A percentile compares a stretch with the other conserved stretches of the same genome.
Conservation (phyloP, 495 filamentous ascomycete species). For the Aspergillus sclerotiicarbonarius region DNA sequence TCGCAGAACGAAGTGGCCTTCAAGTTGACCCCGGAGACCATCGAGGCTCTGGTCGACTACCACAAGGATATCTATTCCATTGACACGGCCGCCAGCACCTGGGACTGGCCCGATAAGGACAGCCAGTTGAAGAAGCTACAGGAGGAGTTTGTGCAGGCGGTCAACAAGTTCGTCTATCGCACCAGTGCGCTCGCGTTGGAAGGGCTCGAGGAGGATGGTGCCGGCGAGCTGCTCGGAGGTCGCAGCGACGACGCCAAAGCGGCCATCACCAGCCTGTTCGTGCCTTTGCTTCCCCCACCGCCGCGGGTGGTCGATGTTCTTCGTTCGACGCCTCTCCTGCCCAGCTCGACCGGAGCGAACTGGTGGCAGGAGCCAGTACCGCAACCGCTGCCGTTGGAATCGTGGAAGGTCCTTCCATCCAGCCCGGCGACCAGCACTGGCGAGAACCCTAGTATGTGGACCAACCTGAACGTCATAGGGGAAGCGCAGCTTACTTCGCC, state of each 20-base stretch:
- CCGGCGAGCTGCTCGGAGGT: slow-evolving; percentile 87
- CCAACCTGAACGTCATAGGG: slow-evolving; percentile 64
- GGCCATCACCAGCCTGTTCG: slow-evolving; percentile 79
- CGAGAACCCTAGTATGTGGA: slow-evolving; percentile 77
- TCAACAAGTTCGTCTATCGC: slow-evolving; percentile 96
- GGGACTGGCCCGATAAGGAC: slow-evolving; percentile 97
- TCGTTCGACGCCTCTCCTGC: slow-evolving; percentile 78
- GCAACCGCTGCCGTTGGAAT: slow-evolving; percentile 71
- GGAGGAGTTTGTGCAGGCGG: slow-evolving; percentile 94
- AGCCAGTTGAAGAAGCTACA: slow-evolving; percentile 94
- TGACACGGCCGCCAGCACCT: slow-evolving; percentile 83
- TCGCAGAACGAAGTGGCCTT: slow-evolving; percentile 96
- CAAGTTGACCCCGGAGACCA: slow-evolving; percentile 97
- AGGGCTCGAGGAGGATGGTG: slow-evolving; percentile 95
- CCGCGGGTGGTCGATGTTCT: slow-evolving; percentile 90
- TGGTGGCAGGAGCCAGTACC: slow-evolving; percentile 71
- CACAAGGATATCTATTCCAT: slow-evolving; percentile 96
- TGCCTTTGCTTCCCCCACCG: slow-evolving; percentile 87
- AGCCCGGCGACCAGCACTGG: slow-evolving; percentile 70
- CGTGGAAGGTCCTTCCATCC: slow-evolving; percentile 92
- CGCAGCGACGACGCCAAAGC: slow-evolving; percentile 92
- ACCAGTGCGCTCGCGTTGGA: slow-evolving; percentile 88
- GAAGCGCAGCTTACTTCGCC: slow-evolving; percentile 71
- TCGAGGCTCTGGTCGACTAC: slow-evolving; percentile 91
- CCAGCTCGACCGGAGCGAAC: slow-evolving; percentile 74